Evolutionary conservation across 2,329 filamentous ascomycete species (phyloP).

Genomic region (Diaporthe destruens): DNA sequence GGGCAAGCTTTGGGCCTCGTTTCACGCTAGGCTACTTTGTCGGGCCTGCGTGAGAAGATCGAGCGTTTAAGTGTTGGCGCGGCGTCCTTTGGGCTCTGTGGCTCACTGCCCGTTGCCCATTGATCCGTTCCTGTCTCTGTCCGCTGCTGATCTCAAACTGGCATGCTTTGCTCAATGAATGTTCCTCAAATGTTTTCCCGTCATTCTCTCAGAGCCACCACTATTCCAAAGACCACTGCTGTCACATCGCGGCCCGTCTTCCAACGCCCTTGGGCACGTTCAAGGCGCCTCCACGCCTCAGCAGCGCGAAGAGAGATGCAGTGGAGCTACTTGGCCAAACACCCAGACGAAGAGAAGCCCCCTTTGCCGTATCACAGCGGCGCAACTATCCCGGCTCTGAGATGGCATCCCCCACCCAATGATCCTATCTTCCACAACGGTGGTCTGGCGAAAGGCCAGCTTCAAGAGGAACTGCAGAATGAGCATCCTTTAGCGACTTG

Average conservation of each 20-base stretch:
- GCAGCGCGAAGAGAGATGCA: not conserved
- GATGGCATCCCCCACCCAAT: not conserved
- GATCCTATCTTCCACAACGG: not conserved
- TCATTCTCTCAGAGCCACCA: not conserved
- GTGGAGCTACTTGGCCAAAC: not conserved
- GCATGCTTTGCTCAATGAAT: not conserved
- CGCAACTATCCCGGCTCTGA: not conserved
- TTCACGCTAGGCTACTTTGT: not conserved
- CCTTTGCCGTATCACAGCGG: not conserved
- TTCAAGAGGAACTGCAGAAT: not conserved
- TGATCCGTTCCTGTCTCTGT: not conserved
- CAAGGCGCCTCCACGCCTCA: not conserved
- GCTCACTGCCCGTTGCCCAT: not conserved
- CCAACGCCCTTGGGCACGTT: not conserved
- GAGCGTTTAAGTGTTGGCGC: not conserved
- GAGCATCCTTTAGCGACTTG: not conserved
- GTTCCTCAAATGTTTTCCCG: not conserved
- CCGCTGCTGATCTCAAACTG: not conserved
- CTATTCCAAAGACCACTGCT: not conserved
- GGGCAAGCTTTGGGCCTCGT: not conserved
- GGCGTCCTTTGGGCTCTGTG: not conserved
- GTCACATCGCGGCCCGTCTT: not conserved
- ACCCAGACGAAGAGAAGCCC: not conserved
- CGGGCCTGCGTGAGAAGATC: not conserved
- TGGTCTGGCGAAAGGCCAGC: not conserved